Percentiles rank a stretch among this genome's conserved stretches.
Conservation (phyloP, 2,329 filamentous ascomycete genomes). For the Fulvia fulva region DNA sequence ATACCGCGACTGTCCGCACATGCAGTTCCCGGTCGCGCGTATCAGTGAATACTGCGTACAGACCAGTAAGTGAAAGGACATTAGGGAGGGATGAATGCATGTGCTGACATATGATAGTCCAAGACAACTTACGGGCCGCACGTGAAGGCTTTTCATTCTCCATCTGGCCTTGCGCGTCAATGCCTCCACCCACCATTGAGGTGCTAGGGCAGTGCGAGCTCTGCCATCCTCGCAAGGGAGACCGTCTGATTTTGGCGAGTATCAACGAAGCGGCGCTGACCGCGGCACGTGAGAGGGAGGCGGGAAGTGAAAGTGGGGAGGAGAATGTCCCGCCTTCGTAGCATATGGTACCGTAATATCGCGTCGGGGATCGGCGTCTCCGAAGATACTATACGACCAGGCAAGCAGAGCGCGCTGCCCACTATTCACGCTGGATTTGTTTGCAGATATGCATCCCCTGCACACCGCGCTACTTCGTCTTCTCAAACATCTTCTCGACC, state of each 20-base stretch:
- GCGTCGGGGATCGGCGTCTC: neutral
- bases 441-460: neutral
- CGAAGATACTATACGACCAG: neutral
- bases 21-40: neutral
- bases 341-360: neutral
- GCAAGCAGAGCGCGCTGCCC: neutral
- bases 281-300: neutral
- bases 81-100: neutral
- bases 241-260: neutral
- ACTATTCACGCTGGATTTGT: neutral
- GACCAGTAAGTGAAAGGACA: neutral
- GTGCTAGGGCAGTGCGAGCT: neutral
- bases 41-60: neutral
- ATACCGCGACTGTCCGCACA: neutral
- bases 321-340: neutral
- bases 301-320: neutral
- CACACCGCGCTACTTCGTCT: conserved; percentile 7
- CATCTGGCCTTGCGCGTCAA: neutral
- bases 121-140: neutral
- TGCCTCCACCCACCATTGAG: neutral
- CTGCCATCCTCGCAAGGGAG: neutral
- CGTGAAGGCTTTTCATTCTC: neutral
- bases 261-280: neutral
- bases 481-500: conserved; percentile 64
- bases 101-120: neutral